Evolutionary conservation across 768 basidiomycete genomes (phyloP).

Genomic region (Macrocybe gigantea): DNA sequence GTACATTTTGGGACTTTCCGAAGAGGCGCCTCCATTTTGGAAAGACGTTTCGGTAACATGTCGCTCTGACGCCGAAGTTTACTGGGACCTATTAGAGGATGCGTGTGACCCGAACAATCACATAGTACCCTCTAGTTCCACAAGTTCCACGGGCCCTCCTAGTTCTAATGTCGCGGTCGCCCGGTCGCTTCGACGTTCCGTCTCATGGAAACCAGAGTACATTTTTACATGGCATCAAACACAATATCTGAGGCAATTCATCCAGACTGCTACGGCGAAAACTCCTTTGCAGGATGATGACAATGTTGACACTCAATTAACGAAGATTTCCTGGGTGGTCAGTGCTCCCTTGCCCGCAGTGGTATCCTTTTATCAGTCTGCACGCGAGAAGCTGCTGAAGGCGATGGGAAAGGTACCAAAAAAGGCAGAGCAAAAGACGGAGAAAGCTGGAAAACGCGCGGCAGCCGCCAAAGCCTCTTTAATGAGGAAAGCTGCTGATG

Average conservation of each 20-base stretch:
- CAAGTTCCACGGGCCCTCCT: slow-evolving; percentile 16
- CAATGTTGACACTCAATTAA: slow-evolving; percentile 29
- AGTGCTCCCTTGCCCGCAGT: slow-evolving; percentile 52
- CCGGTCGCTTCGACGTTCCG: slow-evolving; percentile 49
- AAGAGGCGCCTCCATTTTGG: slow-evolving; percentile 47
- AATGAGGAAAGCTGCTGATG: slow-evolving; percentile 61
- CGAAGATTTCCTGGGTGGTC: slow-evolving; percentile 44
- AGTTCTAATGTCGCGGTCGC: slow-evolving; percentile 24
- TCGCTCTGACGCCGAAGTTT: slow-evolving; percentile 33
- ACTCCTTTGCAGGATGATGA: slow-evolving; percentile 48
- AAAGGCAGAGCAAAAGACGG: slow-evolving; percentile 25
- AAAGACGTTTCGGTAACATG: slow-evolving; percentile 39
- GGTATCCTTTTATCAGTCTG: slow-evolving; percentile 34
- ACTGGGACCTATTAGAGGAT: slow-evolving; percentile 52
- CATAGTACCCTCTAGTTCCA: slow-evolving; percentile 15
- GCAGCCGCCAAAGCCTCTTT: slow-evolving; percentile 46
- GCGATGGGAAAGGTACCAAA: slow-evolving; percentile 36
- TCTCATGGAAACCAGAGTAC: slow-evolving; percentile 60
- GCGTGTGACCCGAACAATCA: slow-evolving; percentile 32
- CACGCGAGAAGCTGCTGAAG: slow-evolving; percentile 32
- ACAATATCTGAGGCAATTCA: slow-evolving; percentile 52
- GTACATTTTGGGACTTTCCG: slow-evolving; percentile 53
- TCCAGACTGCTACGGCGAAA: slow-evolving; percentile 31
- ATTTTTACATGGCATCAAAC: slow-evolving; percentile 63
- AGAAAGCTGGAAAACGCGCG: slow-evolving; percentile 27